phyloP scores from a whole-genome alignment of 1,139 yeast species.

The Yamadazyma epiphylla region DNA sequence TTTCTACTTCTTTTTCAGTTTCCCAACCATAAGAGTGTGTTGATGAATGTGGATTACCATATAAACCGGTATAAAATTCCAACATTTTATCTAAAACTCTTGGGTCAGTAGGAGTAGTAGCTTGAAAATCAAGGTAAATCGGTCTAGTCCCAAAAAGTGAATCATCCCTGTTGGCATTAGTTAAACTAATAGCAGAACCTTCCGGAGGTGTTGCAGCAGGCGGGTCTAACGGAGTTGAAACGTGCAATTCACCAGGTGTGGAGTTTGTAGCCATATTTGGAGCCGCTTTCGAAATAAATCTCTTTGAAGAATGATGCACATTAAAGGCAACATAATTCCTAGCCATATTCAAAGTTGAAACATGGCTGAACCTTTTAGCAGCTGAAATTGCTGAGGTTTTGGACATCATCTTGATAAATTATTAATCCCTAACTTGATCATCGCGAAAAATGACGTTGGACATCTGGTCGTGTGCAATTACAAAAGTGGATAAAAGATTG shows the following conservation, averaged over 20 bases:
- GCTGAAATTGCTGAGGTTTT: too few species aligned
- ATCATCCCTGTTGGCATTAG: constrained; percentile 45
- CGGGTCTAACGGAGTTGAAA: constrained; percentile 10
- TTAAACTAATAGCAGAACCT: constrained; percentile 42
- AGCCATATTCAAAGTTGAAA: too few species aligned
- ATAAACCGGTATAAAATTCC: constrained; percentile 85
- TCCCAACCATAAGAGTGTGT: constrained; percentile 99
- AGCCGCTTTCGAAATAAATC: not conserved
- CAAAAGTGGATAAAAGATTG: too few species aligned
- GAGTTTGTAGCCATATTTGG: constrained; percentile 9
- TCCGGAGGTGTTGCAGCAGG: constrained; percentile 25
- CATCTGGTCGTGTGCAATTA: too few species aligned
- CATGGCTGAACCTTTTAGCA: too few species aligned
- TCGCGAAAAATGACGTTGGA: too few species aligned
- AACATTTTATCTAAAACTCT: constrained; percentile 94
- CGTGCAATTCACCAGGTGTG: constrained; percentile 11
- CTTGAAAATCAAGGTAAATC: constrained; percentile 91
- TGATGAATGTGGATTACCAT: constrained; percentile 96
- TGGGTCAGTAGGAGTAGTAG: constrained; percentile 98
- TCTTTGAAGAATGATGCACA: too few species aligned
- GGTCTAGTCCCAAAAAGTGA: constrained; percentile 68
- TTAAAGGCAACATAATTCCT: too few species aligned
- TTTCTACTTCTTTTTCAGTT: constrained; percentile 87
- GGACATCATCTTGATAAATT: too few species aligned
- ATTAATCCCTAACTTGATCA: too few species aligned